Evolutionary conservation across 768 basidiomycete species (phyloP), one percentile per base, ranked within the genome.

Genomic region (Lactarius trivialis): DNA sequence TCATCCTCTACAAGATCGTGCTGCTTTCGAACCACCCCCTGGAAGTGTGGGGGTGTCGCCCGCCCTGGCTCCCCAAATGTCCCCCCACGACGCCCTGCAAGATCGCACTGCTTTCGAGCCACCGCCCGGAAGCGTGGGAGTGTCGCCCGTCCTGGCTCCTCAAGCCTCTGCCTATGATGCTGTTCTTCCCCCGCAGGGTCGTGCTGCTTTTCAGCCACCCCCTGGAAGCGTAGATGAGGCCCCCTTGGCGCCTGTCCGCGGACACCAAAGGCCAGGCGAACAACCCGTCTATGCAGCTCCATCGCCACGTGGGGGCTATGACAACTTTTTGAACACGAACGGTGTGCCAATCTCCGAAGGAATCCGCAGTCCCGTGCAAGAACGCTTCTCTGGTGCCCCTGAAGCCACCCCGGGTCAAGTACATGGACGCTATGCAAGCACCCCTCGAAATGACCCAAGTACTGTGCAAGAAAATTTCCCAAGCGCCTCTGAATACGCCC

Each of bases 261-360:
- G 54, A 50, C 50, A 63, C 33, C 28, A 30, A 41, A 37, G 49
- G 12, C 36, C 63, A 12, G 48, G 32, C 55, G 7, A 30, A 45
- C 58, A 30, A 32, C 58, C 24, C 41, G 9, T 51, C 32, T 64
- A 55, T 39, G 17, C 58, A 21, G 32, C 21, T 4, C 48, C 63
- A 8, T 55, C 63, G 43, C 58, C 62, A 26, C 57, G 34, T 33
- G 33, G 53, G 19, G 37, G 49, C 33, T 64, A 55, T 55, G 53
- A 51, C 17, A 28, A 51, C 21, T 52, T 32, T 28, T 33, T 19
- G 5, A 34, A 37, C 19, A n/a, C 33, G 9, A 43, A 30, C 53
- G 24, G 26, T 58, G 57, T n/a, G 30, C 17, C 49, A 11, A 24
- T 50, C n/a, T 36, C 57, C 6, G 49, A 50, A 41, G 48, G 33